A percentile compares a stretch with the other conserved stretches of the same genome.
These are phyloP conservation scores for Tylopilus plumbeoviolaceoides DNA, from an alignment of 768 basidiomycete genomes.

Conservation along the genomic window DNA sequence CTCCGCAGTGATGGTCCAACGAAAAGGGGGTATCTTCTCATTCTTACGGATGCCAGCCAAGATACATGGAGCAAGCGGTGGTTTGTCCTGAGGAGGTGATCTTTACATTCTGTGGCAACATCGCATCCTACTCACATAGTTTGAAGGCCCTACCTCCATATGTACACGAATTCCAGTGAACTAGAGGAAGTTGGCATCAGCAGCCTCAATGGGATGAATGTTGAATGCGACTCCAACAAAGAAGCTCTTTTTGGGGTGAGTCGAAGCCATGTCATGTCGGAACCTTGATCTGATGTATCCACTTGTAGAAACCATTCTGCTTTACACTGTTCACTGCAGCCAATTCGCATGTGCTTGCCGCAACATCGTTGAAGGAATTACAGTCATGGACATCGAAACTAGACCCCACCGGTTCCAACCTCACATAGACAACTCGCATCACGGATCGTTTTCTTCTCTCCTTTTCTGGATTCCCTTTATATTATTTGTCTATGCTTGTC, in stretches of 20 bases:
- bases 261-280: neutral
- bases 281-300: constrained; percentile 3
- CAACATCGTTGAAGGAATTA: constrained; percentile 77
- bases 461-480: constrained; percentile 7
- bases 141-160: constrained; percentile 80
- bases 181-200: constrained; percentile 80
- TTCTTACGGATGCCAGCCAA: constrained; percentile 76
- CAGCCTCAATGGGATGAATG: constrained; percentile 78
- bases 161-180: constrained; percentile 83
- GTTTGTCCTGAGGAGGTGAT: constrained; percentile 83
- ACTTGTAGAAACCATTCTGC: constrained; percentile 67
- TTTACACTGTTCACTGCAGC: constrained; percentile 91
- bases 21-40: constrained; percentile 79
- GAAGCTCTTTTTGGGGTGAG: constrained; percentile 83
- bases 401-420: constrained; percentile 71
- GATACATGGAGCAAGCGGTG: constrained; percentile 80
- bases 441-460: neutral
- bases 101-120: neutral
- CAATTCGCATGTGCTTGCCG: constrained; percentile 87
- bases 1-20: constrained; percentile 66
- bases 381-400: constrained; percentile 81
- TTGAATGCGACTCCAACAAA: constrained; percentile 84
- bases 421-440: constrained; percentile 29
- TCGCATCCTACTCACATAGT: constrained; percentile 2
- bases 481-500: constrained; percentile 20